These are phyloP conservation scores for Capronia americana DNA, from an alignment of 2,329 filamentous ascomycete species.

Conservation along the genomic window DNA sequence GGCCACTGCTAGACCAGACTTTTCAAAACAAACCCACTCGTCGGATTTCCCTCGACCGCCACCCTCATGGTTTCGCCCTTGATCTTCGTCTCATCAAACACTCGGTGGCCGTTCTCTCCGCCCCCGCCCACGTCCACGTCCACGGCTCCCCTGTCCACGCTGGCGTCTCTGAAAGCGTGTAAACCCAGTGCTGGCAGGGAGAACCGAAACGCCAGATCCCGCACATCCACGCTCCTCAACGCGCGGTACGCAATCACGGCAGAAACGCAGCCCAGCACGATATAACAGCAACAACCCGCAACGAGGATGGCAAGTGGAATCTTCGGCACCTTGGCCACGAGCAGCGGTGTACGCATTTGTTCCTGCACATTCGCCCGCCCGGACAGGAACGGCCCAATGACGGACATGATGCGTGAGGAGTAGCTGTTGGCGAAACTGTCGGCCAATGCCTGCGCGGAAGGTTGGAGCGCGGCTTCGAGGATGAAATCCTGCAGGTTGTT, in stretches of 20 bases:
- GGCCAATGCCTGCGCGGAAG: constrained; percentile 25
- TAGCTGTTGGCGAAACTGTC: constrained; percentile 33
- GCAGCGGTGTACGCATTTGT: constrained; percentile 31
- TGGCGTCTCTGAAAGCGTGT: constrained; percentile 30
- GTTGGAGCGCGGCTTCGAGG: constrained; percentile 29
- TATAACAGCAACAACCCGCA: constrained; percentile 33
- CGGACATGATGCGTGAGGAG: constrained; percentile 32
- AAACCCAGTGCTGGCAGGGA: constrained; percentile 29
- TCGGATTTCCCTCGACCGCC: constrained; percentile 28
- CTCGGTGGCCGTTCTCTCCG: constrained; percentile 1
- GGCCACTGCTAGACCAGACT: constrained; percentile 24
- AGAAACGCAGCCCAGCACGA: constrained; percentile 30
- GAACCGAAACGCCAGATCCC: constrained; percentile 32
- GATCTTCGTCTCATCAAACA: constrained; percentile 33
- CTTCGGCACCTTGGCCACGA: constrained; percentile 39
- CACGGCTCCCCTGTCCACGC: constrained; percentile 21
- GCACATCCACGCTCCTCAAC: constrained; percentile 26
- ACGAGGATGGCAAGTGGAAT: constrained; percentile 33
- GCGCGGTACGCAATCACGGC: constrained; percentile 26
- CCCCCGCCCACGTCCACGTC: not conserved
- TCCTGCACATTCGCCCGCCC: constrained; percentile 29
- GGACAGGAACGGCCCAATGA: constrained; percentile 37
- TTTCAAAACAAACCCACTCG: constrained; percentile 28
- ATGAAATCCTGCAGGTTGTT: constrained; percentile 34
- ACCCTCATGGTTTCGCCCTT: constrained; percentile 29